These are phyloP conservation scores for Trichoderma brevicompactum DNA, from an alignment of 2,329 filamentous ascomycete species.

Conservation along the genomic window DNA sequence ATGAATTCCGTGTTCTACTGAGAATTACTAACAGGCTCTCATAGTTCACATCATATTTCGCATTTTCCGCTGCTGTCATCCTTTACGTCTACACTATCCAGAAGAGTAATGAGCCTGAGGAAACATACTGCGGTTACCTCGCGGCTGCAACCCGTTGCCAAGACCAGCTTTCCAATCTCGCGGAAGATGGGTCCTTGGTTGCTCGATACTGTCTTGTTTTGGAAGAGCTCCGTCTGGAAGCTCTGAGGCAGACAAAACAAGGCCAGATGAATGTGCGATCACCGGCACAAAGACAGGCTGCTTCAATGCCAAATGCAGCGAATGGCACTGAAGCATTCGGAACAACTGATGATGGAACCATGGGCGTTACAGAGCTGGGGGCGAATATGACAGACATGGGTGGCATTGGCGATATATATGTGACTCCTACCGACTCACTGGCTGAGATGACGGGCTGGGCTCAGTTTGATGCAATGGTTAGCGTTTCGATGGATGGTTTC, in stretches of 20 bases:
- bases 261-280: slow-evolving; percentile 13
- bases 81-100: slow-evolving; percentile 23
- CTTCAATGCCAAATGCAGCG: background rate
- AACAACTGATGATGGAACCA: background rate
- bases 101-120: slow-evolving; percentile 20
- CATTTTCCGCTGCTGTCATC: slow-evolving; percentile 15
- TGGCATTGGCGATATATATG: slow-evolving; percentile 21
- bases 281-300: slow-evolving; percentile 3
- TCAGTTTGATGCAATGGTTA: slow-evolving; percentile 24
- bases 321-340: slow-evolving; percentile 1
- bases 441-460: slow-evolving; percentile 26
- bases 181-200: slow-evolving; percentile 14
- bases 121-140: background rate
- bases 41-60: slow-evolving; percentile 23
- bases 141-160: slow-evolving; percentile 14
- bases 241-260: slow-evolving; percentile 15
- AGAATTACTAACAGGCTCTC: background rate
- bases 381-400: slow-evolving; percentile 22
- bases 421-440: slow-evolving; percentile 17
- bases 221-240: slow-evolving; percentile 21
- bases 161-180: slow-evolving; percentile 17
- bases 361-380: slow-evolving; percentile 15
- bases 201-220: slow-evolving; percentile 11
- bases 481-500: slow-evolving; percentile 23
- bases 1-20: rapidly evolving